Base-by-base conservation (phyloP, 164 flowering plant species). In the Tetracentron sinense region DNA sequence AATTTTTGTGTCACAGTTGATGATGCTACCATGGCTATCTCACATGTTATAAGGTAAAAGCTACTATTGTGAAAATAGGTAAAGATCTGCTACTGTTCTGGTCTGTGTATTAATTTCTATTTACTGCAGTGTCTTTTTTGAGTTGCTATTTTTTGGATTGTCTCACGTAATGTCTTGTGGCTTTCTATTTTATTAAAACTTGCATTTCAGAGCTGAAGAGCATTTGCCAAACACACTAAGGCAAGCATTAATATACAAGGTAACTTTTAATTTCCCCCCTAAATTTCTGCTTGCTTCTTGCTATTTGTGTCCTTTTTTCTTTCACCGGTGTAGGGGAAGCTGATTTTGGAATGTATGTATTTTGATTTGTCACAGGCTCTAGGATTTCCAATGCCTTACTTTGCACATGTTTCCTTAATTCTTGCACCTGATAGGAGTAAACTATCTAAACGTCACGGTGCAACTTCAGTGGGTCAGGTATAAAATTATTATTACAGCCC, bases 381-480 rank as follows among this genome's bases (percentile, higher is more conserved):
- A 22, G 92, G 87, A 46, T 88, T 88, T 64, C 78, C 83, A 29
- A 91, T 94, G 97, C 99, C 97, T 68, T 28, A 69, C 66, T 94
- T 94, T 83, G 97, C 99, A 54, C 97, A 91, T 74, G 96, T 91
- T 70, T 89, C 99, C 52, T 76, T 91, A 56, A 94, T 94, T 78
- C 96, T 94, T 69, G 97, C 99, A 42, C 94, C 99, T 66, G 99
- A 94, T 72, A 73, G 87, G 69, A 94, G 99, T 79, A 94, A 94
- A 71, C 75, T 94, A 54, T 94, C 99, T 44, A 94, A 94, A 75
- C 79, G 96, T 22, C 96, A 89, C 73, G 99, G 99, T 63, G 99
- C 99, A 63, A 91, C 96, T 64, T 94, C 97, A 49, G 97, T 94
- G 63, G 97, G 97, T 58, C 98, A 94, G 96, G 98, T 91, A 75